phyloP scores from a whole-genome alignment of 106 monocot genomes.

The Phalaenopsis aphrodite region DNA sequence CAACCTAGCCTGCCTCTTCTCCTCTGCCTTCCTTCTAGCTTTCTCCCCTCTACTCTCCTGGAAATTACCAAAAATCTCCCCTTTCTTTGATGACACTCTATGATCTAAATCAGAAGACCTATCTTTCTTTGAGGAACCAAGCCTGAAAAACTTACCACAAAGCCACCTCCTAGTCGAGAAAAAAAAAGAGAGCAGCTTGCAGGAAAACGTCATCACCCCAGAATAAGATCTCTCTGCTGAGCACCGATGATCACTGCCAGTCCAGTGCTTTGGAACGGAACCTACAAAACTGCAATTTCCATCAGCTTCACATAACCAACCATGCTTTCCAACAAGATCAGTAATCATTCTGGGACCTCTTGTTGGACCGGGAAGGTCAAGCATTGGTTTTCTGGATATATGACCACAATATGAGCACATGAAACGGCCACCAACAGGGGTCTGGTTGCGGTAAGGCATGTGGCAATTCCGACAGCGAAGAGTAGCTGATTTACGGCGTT shows the following conservation, averaged over 20 bases:
- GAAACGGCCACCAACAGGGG: conserved; percentile 19
- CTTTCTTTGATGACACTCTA: conserved; percentile 29
- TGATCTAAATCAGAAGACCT: conserved; percentile 27
- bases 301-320: conserved; percentile 8
- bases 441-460: conserved; percentile 26
- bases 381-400: conserved; percentile 15
- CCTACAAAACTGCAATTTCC: background rate
- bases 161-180: conserved; percentile 6
- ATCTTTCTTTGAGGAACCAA: conserved; percentile 24
- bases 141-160: conserved; percentile 11
- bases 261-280: background rate
- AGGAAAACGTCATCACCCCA: conserved; percentile 7
- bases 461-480: conserved; percentile 23
- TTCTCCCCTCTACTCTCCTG: conserved; percentile 71
- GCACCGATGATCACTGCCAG: background rate
- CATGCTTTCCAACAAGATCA: background rate
- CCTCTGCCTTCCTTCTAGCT: conserved; percentile 83
- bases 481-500: conserved; percentile 28
- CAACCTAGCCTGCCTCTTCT: conserved; percentile 72
- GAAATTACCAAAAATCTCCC: conserved; percentile 32
- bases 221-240: conserved; percentile 17
- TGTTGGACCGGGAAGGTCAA: conserved; percentile 13
- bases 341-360: conserved; percentile 3
- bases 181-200: background rate
- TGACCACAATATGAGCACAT: conserved; percentile 29